Evolutionary conservation across 1,139 yeast genomes (phyloP).

Genomic region (Nakaseomyces nivariensis): DNA sequence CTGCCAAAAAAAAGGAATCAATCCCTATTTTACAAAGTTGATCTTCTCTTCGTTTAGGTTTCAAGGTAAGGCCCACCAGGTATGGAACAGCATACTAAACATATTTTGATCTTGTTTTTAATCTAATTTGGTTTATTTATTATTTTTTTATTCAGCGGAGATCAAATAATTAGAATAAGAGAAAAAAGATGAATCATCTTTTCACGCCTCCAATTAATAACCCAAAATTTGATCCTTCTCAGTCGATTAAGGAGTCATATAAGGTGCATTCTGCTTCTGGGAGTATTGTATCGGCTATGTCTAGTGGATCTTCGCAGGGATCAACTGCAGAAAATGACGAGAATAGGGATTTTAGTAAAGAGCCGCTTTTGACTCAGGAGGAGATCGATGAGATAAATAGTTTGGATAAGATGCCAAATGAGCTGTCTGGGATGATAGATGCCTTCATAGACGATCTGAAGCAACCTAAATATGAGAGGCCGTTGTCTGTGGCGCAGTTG

Average conservation of each 20-base stretch:
- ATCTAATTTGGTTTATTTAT: too few relatives aligned
- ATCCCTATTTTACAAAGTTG: too few relatives aligned
- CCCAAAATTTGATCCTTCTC: constrained; percentile 19
- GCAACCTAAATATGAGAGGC: constrained; percentile 46
- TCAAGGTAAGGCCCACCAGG: too few relatives aligned
- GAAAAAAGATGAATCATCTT: constrained; percentile 14
- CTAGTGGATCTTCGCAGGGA: neutral
- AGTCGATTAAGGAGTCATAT: constrained; percentile 25
- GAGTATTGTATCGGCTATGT: constrained; percentile 1
- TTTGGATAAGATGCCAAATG: constrained; percentile 29
- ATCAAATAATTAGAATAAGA: neutral
- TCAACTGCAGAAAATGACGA: neutral
- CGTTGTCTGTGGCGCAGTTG: constrained; percentile 43
- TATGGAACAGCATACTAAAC: too few relatives aligned
- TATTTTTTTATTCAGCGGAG: too few relatives aligned
- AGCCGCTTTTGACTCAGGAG: constrained; percentile 10
- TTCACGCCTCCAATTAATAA: constrained; percentile 27
- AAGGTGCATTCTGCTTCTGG: constrained; percentile 6
- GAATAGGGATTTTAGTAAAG: neutral
- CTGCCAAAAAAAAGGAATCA: neutral
- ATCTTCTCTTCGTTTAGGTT: too few relatives aligned
- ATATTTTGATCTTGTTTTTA: too few relatives aligned
- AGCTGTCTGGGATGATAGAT: constrained; percentile 30
- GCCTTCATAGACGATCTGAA: constrained; percentile 40
- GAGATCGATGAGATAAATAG: constrained; percentile 16